Percentiles rank a stretch among this genome's conserved stretches.
Conservation (phyloP, 2,329 filamentous ascomycete species). For the Sarocladium oryzae region DNA sequence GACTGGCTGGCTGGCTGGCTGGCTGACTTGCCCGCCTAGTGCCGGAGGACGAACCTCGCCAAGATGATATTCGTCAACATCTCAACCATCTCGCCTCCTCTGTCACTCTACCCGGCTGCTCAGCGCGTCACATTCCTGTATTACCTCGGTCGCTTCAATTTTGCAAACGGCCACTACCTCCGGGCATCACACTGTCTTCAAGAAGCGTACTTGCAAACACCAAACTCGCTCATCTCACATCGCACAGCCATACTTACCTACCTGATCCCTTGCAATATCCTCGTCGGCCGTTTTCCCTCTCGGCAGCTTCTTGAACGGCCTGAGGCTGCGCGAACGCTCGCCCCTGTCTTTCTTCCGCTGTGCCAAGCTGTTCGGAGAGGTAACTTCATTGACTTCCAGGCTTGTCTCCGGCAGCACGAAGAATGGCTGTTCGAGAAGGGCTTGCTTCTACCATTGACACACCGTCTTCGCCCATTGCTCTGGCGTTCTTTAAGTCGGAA, state of each 20-base stretch:
- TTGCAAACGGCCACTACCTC: conserved; percentile 76
- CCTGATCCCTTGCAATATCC: conserved; percentile 74
- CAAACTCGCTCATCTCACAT: conserved; percentile 58
- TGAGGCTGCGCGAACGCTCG: conserved; percentile 58
- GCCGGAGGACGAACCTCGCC: conserved; percentile 73
- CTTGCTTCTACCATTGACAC: conserved; percentile 67
- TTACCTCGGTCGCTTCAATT: conserved; percentile 86
- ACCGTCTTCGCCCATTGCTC: conserved; percentile 72
- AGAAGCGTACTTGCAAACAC: conserved; percentile 69
- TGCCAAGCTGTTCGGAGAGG: conserved; percentile 65
- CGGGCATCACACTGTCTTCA: conserved; percentile 70
- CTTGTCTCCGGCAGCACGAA: conserved; percentile 56
- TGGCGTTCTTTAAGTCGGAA: conserved; percentile 78
- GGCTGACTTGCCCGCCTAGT: conserved; percentile 36
- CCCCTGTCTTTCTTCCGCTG: conserved; percentile 65
- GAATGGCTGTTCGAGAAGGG: conserved; percentile 71
- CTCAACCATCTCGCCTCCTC: conserved; percentile 71
- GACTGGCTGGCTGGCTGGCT: too few species aligned
- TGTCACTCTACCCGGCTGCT: conserved; percentile 74
- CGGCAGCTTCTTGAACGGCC: conserved; percentile 57
- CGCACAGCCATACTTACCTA: conserved; percentile 75
- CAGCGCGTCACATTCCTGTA: conserved; percentile 92
- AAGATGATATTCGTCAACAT: conserved; percentile 89
- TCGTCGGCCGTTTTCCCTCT: conserved; percentile 78
- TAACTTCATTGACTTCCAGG: conserved; percentile 67